phyloP scores from a whole-genome alignment of 75 land plant genomes.

The Picea sitchensis region DNA sequence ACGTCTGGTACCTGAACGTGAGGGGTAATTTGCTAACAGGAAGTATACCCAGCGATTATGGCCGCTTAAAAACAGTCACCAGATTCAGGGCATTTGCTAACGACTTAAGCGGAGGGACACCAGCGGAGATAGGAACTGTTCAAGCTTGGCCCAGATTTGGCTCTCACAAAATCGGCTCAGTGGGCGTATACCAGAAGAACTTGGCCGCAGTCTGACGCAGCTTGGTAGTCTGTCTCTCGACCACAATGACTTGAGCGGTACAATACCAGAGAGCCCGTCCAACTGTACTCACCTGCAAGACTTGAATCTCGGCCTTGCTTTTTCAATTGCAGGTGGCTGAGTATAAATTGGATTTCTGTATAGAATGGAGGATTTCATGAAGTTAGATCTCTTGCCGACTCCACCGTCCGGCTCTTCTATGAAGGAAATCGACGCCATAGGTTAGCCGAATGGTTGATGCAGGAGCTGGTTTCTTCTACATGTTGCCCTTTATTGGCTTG shows the following conservation, averaged over 20 bases:
- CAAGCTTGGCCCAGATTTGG: conserved; percentile 25
- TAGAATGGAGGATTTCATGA: too few species aligned
- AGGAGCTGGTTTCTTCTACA: too few species aligned
- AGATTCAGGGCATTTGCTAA: conserved; percentile 34
- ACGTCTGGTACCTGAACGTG: conserved; percentile 34
- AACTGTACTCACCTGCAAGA: conserved; percentile 30
- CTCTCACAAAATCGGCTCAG: conserved; percentile 36
- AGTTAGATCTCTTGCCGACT: too few species aligned
- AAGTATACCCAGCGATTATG: conserved; percentile 44
- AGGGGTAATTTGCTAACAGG: conserved; percentile 48
- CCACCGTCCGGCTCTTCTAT: too few species aligned
- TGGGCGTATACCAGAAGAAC: conserved; percentile 46
- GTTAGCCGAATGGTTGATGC: too few species aligned
- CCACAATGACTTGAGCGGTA: conserved; percentile 13
- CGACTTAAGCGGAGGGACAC: conserved; percentile 53
- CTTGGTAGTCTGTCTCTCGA: conserved; percentile 3
- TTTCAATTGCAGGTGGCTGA: too few species aligned
- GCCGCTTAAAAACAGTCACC: conserved; percentile 27
- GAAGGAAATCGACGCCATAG: too few species aligned
- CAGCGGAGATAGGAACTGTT: conserved; percentile 54
- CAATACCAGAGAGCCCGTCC: conserved; percentile 14
- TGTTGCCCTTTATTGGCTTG: too few species aligned
- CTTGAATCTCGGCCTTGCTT: conserved; percentile 39
- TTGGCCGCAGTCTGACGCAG: conserved; percentile 32
- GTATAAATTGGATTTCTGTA: too few species aligned